These are phyloP conservation scores for Leucocoprinus sp. DNA, from an alignment of 768 basidiomycete genomes.

Conservation along the genomic window DNA sequence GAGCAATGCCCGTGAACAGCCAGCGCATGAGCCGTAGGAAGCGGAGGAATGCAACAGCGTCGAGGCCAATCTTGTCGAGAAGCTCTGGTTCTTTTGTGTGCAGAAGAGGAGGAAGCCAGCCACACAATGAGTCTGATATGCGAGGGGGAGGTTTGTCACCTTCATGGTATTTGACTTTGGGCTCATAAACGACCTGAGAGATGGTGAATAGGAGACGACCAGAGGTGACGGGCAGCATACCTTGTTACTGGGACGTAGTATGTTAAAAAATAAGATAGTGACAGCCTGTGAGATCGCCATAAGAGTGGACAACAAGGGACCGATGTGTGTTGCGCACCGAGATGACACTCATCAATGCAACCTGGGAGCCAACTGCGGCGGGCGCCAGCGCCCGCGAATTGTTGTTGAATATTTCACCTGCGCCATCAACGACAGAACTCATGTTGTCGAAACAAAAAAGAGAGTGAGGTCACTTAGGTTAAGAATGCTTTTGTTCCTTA, in stretches of 20 bases:
- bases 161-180: slow-evolving; percentile 86
- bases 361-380: slow-evolving; percentile 72
- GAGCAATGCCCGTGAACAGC: slow-evolving; percentile 57
- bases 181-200: slow-evolving; percentile 80
- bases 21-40: slow-evolving; percentile 81
- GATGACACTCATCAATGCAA: slow-evolving; percentile 60
- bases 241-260: slow-evolving; percentile 84
- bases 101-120: slow-evolving; percentile 85
- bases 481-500: slow-evolving; percentile 9
- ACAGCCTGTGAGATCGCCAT: slow-evolving; percentile 32
- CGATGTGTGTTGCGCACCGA: slow-evolving; percentile 43
- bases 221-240: slow-evolving; percentile 24
- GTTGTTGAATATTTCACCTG: slow-evolving; percentile 31
- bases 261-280: slow-evolving; percentile 72
- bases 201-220: background rate
- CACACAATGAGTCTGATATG: slow-evolving; percentile 75
- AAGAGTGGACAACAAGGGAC: background rate
- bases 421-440: slow-evolving; percentile 28
- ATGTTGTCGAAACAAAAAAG: slow-evolving; percentile 17
- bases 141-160: slow-evolving; percentile 71
- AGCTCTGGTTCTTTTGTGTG: slow-evolving; percentile 85
- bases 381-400: slow-evolving; percentile 67
- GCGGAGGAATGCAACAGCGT: slow-evolving; percentile 88
- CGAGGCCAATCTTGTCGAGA: slow-evolving; percentile 81
- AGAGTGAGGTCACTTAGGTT: slow-evolving; percentile 1